These are phyloP conservation scores for Apophysomyces ossiformis DNA, from an alignment of 371 early-diverging fungal genomes.

Conservation along the genomic window DNA sequence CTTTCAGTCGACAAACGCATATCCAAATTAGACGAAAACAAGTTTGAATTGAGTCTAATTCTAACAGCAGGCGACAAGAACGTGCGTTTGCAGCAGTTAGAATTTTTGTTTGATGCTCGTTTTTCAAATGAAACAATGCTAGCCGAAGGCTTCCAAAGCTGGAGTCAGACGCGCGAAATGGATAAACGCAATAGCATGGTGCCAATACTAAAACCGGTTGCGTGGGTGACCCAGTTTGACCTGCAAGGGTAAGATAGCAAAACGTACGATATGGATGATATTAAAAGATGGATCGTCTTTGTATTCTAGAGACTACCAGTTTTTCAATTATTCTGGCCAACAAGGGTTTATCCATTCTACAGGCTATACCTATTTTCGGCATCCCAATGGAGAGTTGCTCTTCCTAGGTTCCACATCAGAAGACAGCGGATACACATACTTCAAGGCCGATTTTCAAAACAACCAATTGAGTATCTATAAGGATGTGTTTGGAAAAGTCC, in stretches of 20 bases:
- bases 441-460: constrained; percentile 32
- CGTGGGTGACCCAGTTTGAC: constrained; percentile 41
- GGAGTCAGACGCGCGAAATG: constrained; percentile 42
- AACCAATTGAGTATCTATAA: constrained; percentile 38
- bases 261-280: background rate
- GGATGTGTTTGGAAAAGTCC: constrained; percentile 38
- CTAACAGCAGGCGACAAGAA: constrained; percentile 5
- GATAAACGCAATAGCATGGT: constrained; percentile 28
- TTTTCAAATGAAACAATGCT: constrained; percentile 31
- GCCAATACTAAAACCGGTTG: constrained; percentile 35
- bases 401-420: constrained; percentile 50
- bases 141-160: constrained; percentile 54
- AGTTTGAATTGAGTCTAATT: constrained; percentile 15
- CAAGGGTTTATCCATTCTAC: constrained; percentile 45
- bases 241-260: constrained; percentile 33
- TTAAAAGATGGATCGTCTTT: constrained; percentile 12
- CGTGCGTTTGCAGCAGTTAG: constrained; percentile 22
- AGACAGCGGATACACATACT: constrained; percentile 46
- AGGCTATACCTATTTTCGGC: constrained; percentile 40
- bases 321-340: constrained; percentile 42
- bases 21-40: background rate
- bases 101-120: constrained; percentile 21
- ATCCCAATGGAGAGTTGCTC: constrained; percentile 18
- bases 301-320: constrained; percentile 29
- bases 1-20: background rate